phyloP scores from a whole-genome alignment of 2,329 filamentous ascomycete species.

The Fusarium luffae region DNA sequence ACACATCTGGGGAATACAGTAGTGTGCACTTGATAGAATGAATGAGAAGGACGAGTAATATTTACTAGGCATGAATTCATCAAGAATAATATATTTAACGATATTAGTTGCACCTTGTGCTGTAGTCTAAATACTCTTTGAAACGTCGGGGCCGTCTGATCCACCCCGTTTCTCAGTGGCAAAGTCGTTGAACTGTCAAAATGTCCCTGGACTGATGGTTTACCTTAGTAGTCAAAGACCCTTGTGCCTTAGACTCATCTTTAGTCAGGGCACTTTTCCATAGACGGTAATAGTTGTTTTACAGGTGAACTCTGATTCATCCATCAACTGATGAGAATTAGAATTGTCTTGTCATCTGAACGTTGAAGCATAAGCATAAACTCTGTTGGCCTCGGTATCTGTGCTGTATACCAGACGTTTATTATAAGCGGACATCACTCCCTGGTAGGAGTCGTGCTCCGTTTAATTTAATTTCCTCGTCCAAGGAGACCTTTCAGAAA shows the following conservation, averaged over 20 bases:
- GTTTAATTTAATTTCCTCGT: conserved; percentile 29
- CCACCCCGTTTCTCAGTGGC: conserved; percentile 9
- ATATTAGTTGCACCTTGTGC: neutral
- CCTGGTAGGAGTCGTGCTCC: conserved; percentile 23
- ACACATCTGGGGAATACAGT: neutral
- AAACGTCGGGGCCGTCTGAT: conserved; percentile 12
- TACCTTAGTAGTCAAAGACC: neutral
- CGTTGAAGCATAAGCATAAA: neutral
- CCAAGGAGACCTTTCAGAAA: conserved; percentile 7
- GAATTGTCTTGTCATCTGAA: neutral
- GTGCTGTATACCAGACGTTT: neutral
- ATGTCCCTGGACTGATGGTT: conserved; percentile 6
- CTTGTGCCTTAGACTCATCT: conserved; percentile 5
- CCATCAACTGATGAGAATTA: neutral
- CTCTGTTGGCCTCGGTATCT: neutral
- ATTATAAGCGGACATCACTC: conserved; percentile 18
- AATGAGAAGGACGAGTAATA: neutral
- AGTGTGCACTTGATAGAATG: neutral
- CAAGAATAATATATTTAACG: neutral
- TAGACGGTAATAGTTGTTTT: neutral
- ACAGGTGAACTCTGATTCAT: neutral
- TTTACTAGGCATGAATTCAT: neutral
- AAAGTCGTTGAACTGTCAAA: conserved; percentile 20
- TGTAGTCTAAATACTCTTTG: conserved; percentile 1
- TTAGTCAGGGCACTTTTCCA: conserved; percentile 25